Evolutionary conservation across 2,329 filamentous ascomycete genomes (phyloP).

Genomic region (Cordyceps tenuipes): DNA sequence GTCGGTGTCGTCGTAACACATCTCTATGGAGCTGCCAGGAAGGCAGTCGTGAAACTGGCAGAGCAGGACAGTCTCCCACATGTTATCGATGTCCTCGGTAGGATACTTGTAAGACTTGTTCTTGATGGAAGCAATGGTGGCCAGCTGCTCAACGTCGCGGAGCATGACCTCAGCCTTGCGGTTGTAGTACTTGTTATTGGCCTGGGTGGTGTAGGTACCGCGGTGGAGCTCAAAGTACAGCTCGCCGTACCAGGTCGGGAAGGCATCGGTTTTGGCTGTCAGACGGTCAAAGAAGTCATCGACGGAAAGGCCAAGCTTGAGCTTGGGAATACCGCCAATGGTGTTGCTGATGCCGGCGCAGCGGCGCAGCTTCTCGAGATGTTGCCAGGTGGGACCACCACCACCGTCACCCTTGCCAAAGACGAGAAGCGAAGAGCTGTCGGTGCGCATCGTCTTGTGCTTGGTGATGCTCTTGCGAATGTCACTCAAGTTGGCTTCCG

Average conservation of each 20-base stretch:
- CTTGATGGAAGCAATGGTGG: slow-evolving; percentile 74
- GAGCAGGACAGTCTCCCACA: slow-evolving; percentile 88
- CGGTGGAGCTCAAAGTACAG: slow-evolving; percentile 96
- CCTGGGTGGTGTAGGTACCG: slow-evolving; percentile 93
- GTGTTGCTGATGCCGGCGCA: slow-evolving; percentile 89
- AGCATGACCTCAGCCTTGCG: slow-evolving; percentile 76
- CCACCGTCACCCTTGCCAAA: slow-evolving; percentile 97
- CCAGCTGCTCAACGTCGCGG: slow-evolving; percentile 79
- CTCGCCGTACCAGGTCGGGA: slow-evolving; percentile 96
- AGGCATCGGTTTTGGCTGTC: slow-evolving; percentile 67
- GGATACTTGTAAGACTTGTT: slow-evolving; percentile 75
- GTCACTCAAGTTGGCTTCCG: slow-evolving; percentile 89
- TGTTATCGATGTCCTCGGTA: slow-evolving; percentile 84
- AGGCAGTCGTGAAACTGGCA: slow-evolving; percentile 98
- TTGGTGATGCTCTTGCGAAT: slow-evolving; percentile 80
- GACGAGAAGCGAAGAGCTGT: slow-evolving; percentile 80
- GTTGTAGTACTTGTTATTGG: slow-evolving; percentile 96
- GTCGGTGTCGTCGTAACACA: slow-evolving; percentile 96
- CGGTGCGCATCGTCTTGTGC: slow-evolving; percentile 93
- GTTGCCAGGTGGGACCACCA: slow-evolving; percentile 87
- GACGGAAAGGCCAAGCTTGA: slow-evolving; percentile 82
- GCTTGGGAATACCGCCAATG: slow-evolving; percentile 67
- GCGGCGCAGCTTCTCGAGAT: slow-evolving; percentile 87
- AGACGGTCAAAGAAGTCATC: slow-evolving; percentile 89
- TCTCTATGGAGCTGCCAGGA: slow-evolving; percentile 89